A percentile compares a stretch with the other conserved stretches of the same genome.
Conservation (phyloP, 257 asterid genomes). For the Penstemon eatonii region DNA sequence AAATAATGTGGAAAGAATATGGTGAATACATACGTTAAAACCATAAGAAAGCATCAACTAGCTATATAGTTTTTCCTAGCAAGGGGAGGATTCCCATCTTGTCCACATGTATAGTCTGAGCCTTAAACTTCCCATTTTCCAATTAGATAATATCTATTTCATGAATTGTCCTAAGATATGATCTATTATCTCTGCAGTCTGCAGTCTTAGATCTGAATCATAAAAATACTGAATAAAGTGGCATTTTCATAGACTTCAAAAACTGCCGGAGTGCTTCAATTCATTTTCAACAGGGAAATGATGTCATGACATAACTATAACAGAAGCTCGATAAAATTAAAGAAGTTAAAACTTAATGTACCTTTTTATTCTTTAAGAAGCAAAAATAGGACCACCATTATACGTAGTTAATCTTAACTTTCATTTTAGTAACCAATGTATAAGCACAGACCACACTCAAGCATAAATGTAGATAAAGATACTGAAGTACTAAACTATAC, state of each 20-base stretch:
- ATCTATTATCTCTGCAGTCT: background rate
- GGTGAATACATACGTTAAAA: background rate
- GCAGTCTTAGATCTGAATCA: no score
- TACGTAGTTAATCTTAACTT: background rate
- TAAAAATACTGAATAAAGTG: no score
- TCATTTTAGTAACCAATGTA: background rate
- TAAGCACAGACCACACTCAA: background rate
- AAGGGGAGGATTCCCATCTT: background rate
- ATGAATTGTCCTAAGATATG: background rate
- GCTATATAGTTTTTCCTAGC: background rate
- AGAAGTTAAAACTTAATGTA: background rate
- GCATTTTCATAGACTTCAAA: no score
- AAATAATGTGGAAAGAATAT: background rate
- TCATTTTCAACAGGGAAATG: background rate
- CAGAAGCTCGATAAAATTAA: slow-evolving; percentile 1
- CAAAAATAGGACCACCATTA: background rate
- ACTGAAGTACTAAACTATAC: no score
- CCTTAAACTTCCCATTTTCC: slow-evolving; percentile 9
- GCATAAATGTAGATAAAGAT: background rate
- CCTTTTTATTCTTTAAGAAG: background rate
- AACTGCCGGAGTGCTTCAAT: background rate
- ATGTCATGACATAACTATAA: no score
- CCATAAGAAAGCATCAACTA: background rate
- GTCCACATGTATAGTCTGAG: background rate
- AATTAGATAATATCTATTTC: background rate